A percentile compares a stretch with the other conserved stretches of the same genome.
Conservation (phyloP, 495 filamentous ascomycete species). For the Thozetella sp. region DNA sequence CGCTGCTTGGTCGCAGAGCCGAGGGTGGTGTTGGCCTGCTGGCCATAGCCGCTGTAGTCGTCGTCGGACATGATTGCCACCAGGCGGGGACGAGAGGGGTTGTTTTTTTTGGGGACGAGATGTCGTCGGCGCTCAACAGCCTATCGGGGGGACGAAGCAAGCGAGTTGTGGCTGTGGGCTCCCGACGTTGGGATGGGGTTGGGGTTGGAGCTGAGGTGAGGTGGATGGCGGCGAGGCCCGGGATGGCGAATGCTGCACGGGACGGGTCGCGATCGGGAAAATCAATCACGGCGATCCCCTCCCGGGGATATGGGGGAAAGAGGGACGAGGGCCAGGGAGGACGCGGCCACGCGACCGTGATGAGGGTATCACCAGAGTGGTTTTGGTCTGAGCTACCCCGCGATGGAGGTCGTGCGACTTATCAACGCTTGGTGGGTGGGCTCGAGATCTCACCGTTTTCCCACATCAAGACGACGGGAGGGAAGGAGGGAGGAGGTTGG, state of each 20-base stretch:
- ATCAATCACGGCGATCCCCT: neutral
- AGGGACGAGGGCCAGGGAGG: neutral
- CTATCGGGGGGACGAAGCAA: too few relatives aligned
- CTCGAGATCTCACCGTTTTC: neutral
- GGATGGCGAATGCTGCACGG: neutral
- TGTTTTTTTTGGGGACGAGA: neutral
- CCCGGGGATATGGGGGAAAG: neutral
- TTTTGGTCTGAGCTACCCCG: neutral
- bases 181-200: too few relatives aligned
- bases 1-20: conserved; percentile 35
- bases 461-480: neutral
- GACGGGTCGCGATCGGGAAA: neutral
- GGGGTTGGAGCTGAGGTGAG: too few relatives aligned
- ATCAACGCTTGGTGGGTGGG: conserved; percentile 3
- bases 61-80: conserved; percentile 32
- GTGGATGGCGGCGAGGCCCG: too few relatives aligned
- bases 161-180: too few relatives aligned
- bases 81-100: conserved; percentile 3
- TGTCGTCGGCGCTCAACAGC: neutral
- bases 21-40: conserved; percentile 9
- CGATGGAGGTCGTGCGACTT: neutral
- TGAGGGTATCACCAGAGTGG: neutral
- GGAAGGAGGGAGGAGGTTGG: neutral
- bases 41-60: conserved; percentile 21
- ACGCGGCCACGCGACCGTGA: neutral